Evolutionary conservation across 148 eudicot species (phyloP).

Genomic region (Vaccinium macrocarpon): DNA sequence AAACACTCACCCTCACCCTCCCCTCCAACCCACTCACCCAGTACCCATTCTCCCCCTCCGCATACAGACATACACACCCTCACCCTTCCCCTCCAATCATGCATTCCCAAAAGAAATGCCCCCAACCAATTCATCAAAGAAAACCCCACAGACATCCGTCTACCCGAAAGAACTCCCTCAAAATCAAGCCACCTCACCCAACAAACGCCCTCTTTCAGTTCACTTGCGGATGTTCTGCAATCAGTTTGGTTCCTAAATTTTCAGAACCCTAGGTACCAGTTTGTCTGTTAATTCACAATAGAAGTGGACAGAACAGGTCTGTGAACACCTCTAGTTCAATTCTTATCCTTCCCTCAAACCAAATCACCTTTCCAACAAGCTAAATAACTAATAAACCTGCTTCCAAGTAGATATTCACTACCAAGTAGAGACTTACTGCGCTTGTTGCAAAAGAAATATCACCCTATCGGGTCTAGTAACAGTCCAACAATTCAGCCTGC

Average conservation of each 20-base stretch:
- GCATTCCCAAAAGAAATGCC: not conserved
- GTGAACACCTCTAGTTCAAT: not conserved
- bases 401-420: not conserved
- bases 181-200: too few species aligned
- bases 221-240: not conserved
- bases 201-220: too few species aligned
- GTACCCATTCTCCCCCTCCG: too few species aligned
- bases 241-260: not conserved
- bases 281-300: not conserved
- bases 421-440: not conserved
- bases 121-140: not conserved
- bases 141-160: not conserved
- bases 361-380: constrained; percentile 1
- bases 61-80: not conserved
- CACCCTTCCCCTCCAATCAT: not conserved
- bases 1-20: not conserved
- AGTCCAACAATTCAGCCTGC: not conserved
- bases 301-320: not conserved
- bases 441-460: not conserved
- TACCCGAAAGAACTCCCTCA: too few species aligned
- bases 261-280: not conserved
- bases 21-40: too few species aligned
- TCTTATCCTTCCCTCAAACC: not conserved
- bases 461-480: not conserved
- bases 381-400: not conserved